Base-by-base conservation (phyloP, 805 yeast genomes). In the Maudiozyma pseudohumilis region DNA sequence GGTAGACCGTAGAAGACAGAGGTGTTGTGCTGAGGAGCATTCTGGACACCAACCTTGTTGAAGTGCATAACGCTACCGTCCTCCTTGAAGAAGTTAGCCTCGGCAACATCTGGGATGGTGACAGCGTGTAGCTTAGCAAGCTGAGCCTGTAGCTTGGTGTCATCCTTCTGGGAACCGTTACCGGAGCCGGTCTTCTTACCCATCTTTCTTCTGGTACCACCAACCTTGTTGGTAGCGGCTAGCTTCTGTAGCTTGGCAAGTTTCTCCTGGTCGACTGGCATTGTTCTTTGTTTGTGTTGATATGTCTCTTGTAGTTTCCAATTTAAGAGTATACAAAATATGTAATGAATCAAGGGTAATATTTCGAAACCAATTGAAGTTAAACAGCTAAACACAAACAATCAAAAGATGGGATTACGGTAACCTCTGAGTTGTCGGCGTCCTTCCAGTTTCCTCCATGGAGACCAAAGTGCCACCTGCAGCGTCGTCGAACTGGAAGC, bases 11-110 rank as follows among this genome's bases (percentile, higher is more conserved):
- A 82, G 77, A 89, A 81, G 54, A 94, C 92, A 65, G 81, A 84
- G 50, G 95, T 82, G 78, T 89, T 88, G 74, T 80, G 71, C 58
- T 79, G 80, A 55, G 83, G 78, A 58, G 95, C 86, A 54, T 84
- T 83, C 72, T 89, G 96, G 49, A 88, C 94, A 69, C 92, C 94
- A 52, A 92, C 95, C 67, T 89, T 81, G 74, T 82, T 79, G 77
- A 89, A 86, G 73, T 88, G 96, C 64, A 89, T 71, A 49, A 89
- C 95, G 61, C 80, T 81, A 62, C 96, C 96, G 64, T 89, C 95
- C 48, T 84, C 94, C 67, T 74, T 83, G 83, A 89, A 88, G 75
- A 89, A 83, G 77, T 88, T 89, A 60, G 95, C 96, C 74, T 89
- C 96, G 64, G 86, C 94, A 59, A 89, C 80, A 57, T 82, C 85